Evolutionary conservation across 2,329 filamentous ascomycete species (phyloP).

Genomic region (Colletotrichum sp.): DNA sequence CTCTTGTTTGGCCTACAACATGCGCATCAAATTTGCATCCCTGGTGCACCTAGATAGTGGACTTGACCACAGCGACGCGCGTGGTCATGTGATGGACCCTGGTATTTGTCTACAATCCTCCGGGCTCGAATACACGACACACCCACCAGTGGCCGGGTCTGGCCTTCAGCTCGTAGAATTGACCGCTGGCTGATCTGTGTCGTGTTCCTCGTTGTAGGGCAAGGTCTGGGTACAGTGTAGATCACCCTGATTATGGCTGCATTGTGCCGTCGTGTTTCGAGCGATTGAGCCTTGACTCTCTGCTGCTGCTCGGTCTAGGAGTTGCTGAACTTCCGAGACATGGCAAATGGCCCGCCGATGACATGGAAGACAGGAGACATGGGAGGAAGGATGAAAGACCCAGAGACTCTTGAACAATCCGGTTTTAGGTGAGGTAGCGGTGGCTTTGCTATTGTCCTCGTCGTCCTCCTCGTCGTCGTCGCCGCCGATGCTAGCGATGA

Average conservation of each 20-base stretch:
- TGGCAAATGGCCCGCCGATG: background rate
- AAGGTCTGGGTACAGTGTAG: background rate
- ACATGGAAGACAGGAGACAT: background rate
- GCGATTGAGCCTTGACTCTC: background rate
- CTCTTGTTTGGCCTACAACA: background rate
- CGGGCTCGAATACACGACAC: background rate
- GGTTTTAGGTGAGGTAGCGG: background rate
- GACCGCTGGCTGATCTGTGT: background rate
- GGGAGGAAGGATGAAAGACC: background rate
- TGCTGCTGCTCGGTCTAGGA: background rate
- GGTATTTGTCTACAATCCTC: background rate
- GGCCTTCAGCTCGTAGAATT: background rate
- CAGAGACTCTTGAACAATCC: background rate
- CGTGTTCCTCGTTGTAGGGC: background rate
- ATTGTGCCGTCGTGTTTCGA: slow-evolving; percentile 9
- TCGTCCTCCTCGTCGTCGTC: background rate
- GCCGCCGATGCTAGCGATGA: background rate
- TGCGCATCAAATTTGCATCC: background rate
- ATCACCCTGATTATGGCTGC: background rate
- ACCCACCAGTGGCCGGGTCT: background rate
- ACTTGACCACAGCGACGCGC: background rate
- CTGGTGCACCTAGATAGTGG: background rate
- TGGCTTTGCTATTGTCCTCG: background rate
- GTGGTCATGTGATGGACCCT: background rate
- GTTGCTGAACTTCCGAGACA: slow-evolving; percentile 1